These are phyloP conservation scores for Dipodascus geniculatus DNA, from an alignment of 805 yeast species.

Conservation along the genomic window DNA sequence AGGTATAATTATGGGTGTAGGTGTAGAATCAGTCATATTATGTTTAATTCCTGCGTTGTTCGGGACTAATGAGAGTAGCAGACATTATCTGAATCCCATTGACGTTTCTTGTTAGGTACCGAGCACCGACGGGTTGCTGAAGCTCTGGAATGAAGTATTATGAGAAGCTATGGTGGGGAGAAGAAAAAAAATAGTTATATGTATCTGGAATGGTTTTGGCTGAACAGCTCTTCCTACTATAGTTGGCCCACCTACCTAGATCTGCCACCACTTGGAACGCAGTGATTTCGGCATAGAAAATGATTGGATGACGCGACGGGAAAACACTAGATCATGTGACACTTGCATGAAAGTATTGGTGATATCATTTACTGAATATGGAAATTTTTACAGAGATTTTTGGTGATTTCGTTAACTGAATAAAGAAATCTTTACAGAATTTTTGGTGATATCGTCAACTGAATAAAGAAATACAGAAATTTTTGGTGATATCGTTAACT, in stretches of 20 bases:
- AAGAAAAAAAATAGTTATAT: no score
- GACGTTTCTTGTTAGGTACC: no score
- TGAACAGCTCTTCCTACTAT: no score
- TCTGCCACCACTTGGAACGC: neutral
- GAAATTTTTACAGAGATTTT: neutral
- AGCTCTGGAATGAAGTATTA: neutral
- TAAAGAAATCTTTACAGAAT: no score
- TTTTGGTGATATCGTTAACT: neutral
- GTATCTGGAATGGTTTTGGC: no score
- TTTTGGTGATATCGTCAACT: no score
- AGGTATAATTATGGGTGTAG: neutral
- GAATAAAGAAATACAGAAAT: no score
- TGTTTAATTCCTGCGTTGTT: neutral
- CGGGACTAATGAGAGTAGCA: neutral
- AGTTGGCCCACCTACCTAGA: no score
- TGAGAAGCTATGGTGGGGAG: no score
- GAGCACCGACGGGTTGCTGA: neutral
- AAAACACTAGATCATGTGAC: neutral
- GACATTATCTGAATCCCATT: neutral
- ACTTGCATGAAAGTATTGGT: neutral
- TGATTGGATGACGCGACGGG: neutral
- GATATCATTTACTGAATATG: neutral
- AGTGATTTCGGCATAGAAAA: neutral
- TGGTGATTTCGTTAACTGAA: neutral
- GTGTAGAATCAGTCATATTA: neutral